Evolutionary conservation across 2,329 filamentous ascomycete genomes (phyloP).

Genomic region (Colletotrichum camelliae): DNA sequence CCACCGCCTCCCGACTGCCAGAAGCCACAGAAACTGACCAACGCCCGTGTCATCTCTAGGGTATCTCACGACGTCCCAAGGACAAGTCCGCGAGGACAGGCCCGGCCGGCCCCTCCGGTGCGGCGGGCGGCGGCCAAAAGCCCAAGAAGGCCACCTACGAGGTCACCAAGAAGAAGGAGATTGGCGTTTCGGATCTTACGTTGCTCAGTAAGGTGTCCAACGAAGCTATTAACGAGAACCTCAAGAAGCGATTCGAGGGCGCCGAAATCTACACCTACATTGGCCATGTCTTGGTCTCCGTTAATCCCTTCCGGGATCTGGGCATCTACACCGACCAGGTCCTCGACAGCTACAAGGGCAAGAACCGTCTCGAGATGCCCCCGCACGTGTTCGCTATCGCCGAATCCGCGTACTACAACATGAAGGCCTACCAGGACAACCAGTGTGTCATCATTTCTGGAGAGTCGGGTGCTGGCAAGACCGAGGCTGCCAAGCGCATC

Average conservation of each 20-base stretch:
- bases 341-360: conserved; percentile 91
- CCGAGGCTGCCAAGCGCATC: conserved; percentile 95
- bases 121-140: conserved; percentile 55
- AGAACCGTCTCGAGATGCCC: conserved; percentile 93
- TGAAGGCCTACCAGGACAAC: conserved; percentile 99
- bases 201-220: conserved; percentile 98
- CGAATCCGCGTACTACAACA: conserved; percentile 97
- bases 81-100: conserved; percentile 51
- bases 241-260: conserved; percentile 98
- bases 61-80: conserved; percentile 55
- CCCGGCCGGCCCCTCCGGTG: conserved; percentile 43
- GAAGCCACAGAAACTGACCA: conserved; percentile 2
- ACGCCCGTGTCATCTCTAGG: conserved; percentile 34
- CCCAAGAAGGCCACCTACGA: conserved; percentile 97
- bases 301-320: conserved; percentile 96
- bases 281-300: conserved; percentile 97
- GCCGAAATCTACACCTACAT: conserved; percentile 99
- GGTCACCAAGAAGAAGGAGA: conserved; percentile 97
- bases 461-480: conserved; percentile 98
- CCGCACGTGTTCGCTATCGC: conserved; percentile 98
- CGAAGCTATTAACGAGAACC: conserved; percentile 98
- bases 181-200: conserved; percentile 96
- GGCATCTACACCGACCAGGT: conserved; percentile 98
- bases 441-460: conserved; percentile 99
- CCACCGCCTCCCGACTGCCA: neutral